These are phyloP conservation scores for Tylopilus sp. DNA, from an alignment of 1,284 basidiomycete species.

Conservation along the genomic window DNA sequence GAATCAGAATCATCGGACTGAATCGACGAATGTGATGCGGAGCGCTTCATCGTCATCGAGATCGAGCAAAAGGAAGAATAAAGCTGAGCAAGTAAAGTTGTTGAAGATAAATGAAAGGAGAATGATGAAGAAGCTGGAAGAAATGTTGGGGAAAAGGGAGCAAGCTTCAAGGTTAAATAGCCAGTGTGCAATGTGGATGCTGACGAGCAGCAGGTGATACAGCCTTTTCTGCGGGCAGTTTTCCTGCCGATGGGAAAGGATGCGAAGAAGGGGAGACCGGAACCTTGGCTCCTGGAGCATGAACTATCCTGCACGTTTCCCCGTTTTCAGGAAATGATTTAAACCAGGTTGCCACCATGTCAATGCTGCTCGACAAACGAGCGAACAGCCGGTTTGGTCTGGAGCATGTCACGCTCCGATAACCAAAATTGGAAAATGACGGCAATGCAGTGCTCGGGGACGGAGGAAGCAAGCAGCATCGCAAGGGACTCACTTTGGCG, in stretches of 20 bases:
- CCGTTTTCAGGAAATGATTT: constrained; percentile 22
- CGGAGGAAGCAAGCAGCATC: constrained; percentile 17
- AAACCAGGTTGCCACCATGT: constrained; percentile 16
- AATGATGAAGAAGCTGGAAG: not conserved
- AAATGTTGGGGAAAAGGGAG: not conserved
- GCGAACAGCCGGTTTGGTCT: constrained; percentile 16
- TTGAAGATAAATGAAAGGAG: constrained; percentile 16
- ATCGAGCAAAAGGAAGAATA: constrained; percentile 7
- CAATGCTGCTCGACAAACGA: constrained; percentile 20
- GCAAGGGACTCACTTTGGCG: constrained; percentile 75
- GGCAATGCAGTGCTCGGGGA: constrained; percentile 34
- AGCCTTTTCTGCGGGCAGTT: constrained; percentile 26
- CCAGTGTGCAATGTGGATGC: constrained; percentile 10
- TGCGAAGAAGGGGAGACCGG: constrained; percentile 4
- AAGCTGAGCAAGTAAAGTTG: not conserved
- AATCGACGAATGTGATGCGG: constrained; percentile 31
- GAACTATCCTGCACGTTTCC: constrained; percentile 16
- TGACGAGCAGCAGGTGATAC: constrained; percentile 14
- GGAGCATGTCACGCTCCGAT: constrained; percentile 26
- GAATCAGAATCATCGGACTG: constrained; percentile 35
- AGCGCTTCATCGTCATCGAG: constrained; percentile 26
- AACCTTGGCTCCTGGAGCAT: constrained; percentile 8
- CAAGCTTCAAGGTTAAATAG: constrained; percentile 38
- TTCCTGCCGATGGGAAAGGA: constrained; percentile 18
- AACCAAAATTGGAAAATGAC: constrained; percentile 38